These are phyloP conservation scores for cucumber (Cucumis sativus) DNA, from an alignment of 306 rosid genomes.

Conservation along the genomic window DNA sequence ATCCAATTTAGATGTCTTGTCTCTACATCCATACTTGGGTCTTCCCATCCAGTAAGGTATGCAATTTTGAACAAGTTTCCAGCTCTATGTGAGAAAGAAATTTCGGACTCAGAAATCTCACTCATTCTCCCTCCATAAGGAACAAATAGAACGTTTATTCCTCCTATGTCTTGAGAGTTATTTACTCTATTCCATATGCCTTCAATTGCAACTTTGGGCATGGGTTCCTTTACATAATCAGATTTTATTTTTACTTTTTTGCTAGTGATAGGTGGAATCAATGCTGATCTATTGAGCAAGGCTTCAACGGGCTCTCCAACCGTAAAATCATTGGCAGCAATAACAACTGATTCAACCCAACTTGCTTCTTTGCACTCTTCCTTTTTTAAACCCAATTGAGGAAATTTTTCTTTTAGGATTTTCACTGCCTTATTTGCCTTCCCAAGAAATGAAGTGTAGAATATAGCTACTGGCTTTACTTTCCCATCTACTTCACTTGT, in stretches of 20 bases:
- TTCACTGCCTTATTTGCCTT: slow-evolving; percentile 16
- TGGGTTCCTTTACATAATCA: slow-evolving; percentile 43
- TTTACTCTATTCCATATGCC: slow-evolving; percentile 30
- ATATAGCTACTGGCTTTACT: too few relatives aligned
- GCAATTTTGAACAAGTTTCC: not conserved
- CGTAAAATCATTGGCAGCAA: too few relatives aligned
- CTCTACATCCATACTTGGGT: not conserved
- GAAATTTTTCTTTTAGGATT: slow-evolving; percentile 28
- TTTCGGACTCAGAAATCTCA: slow-evolving; percentile 12
- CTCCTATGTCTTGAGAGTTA: slow-evolving; percentile 17
- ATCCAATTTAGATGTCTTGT: not conserved
- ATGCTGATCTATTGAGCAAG: slow-evolving; percentile 21
- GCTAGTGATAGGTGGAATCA: slow-evolving; percentile 12
- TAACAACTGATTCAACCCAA: slow-evolving; percentile 33
- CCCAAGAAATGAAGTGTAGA: too few relatives aligned
- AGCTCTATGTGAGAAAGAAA: slow-evolving; percentile 57
- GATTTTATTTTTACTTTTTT: slow-evolving; percentile 34
- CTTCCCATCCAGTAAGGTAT: slow-evolving; percentile 32
- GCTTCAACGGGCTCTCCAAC: slow-evolving; percentile 7
- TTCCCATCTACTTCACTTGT: slow-evolving; percentile 14
- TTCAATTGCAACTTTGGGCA: slow-evolving; percentile 27
- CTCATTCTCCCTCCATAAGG: slow-evolving; percentile 80
- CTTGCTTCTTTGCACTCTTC: slow-evolving; percentile 41
- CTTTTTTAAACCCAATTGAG: slow-evolving; percentile 36
- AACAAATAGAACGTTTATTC: slow-evolving; percentile 27